Base-by-base conservation (phyloP, 352 stramenopile species). In the Phytophthora niederhauseri region DNA sequence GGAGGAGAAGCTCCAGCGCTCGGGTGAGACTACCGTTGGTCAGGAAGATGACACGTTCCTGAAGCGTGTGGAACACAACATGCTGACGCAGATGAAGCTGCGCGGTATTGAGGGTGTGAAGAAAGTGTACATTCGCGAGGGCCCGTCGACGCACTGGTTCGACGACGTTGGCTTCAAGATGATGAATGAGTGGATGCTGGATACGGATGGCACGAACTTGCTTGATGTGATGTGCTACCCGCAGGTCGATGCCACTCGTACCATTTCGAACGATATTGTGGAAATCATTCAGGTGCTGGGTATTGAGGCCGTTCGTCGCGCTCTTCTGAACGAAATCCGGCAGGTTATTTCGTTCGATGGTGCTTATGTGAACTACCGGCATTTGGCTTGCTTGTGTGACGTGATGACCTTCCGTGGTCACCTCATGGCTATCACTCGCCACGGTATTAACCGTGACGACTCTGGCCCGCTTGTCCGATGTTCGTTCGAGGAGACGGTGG, bases 401-500 rank as follows among this genome's bases (percentile, higher is more conserved):
- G 97, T 99, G 15, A 99, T 99, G 98, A 99, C 98, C 6, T 99
- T 98, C 87, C 92, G 98, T 72, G 98, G 98, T 5, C 93, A 98
- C 60, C 82, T 99, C 22, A 97, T 97, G 82, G 97, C 98, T 46
- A 99, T 99, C 65, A 99, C 98, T 61, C 93, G 98, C 70, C 98
- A 99, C 73, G 98, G 98, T 57, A 99, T 99, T 72, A 99, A 99
- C 78, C 94, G 98, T 56, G 97, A 99, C 63, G 98, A 99, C 74
- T 98, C 95, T 66, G 97, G 98, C 19, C 97, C 98, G n/a, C 82
- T 99, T 26, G 89, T 99, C 38, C 93, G 97, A 38, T 98, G 94
- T 72, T 99, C 97, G 36, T 99, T 99, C 73, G 98, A 99, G 84
- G 98, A 99, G 84, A 99, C 98, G 11, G 97, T 99, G 30, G 98